Conservation (phyloP, 306 rosid genomes). For the Inga oerstediana region DNA sequence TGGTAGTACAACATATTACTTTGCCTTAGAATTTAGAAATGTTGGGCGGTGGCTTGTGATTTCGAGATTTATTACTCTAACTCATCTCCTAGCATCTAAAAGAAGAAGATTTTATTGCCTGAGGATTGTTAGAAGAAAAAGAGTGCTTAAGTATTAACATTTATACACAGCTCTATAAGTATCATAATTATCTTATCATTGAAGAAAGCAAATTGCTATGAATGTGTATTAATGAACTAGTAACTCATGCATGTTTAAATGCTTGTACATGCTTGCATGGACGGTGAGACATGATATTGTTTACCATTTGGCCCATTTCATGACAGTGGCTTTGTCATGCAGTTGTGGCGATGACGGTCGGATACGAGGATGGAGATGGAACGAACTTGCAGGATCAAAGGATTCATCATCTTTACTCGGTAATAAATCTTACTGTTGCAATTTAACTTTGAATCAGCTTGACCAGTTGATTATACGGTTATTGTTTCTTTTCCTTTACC, state of each 20-base stretch:
- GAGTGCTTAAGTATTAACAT: background rate
- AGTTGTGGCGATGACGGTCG: slow-evolving; percentile 98
- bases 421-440: slow-evolving; percentile 34
- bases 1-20: background rate
- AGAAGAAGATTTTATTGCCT: background rate
- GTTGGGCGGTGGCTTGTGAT: background rate
- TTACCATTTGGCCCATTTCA: slow-evolving; percentile 21
- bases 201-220: background rate
- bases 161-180: background rate
- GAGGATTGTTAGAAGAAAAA: background rate
- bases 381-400: slow-evolving; percentile 50
- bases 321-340: slow-evolving; percentile 27
- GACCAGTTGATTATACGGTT: background rate
- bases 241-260: slow-evolving; percentile 2
- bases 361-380: slow-evolving; percentile 91
- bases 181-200: background rate
- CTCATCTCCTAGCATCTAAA: background rate
- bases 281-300: slow-evolving; percentile 2
- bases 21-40: background rate
- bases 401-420: slow-evolving; percentile 59
- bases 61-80: background rate
- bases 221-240: background rate
- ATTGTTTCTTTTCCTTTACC: background rate
- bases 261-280: background rate
- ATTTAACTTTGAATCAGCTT: slow-evolving; percentile 10